Base-by-base conservation (phyloP, 2,329 filamentous ascomycete genomes). In the Sphaceloma murrayae region DNA sequence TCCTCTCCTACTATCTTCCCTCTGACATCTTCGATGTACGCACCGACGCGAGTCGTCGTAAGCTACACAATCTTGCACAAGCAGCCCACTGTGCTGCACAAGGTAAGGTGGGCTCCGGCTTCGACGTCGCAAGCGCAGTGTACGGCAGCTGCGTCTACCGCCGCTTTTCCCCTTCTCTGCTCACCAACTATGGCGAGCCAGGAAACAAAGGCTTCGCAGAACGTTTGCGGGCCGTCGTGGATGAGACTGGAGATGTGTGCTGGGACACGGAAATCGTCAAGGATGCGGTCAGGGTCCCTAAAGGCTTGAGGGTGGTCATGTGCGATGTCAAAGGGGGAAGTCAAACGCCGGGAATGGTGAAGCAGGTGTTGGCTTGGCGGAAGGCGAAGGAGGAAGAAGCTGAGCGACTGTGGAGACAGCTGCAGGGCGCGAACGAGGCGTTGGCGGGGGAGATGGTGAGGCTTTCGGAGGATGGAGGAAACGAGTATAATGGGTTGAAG, bases 251-350 rank as follows among this genome's bases (percentile, higher is more conserved):
- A 34, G 58, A 61, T 2, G 54, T 56, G 60, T 3, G 64, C 65
- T 98, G 91, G 91, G 88, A 96, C 55, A 80, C 79, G 0, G 78
- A 87, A 55, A 78, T 93, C 38, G 64, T 67, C 22, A 82, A 85
- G 55, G 77, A 80, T 4, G 74, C 70, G 11, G 78, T 89, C 43
- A 73, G 70, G 48, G 70, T 96, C 47, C 88, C 89, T 0, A 56
- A 62, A 1, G 85, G 85, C 1, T 67, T 94, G 53, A 75, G 82
- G 17, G 70, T 96, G 52, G 76, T 93, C 48, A 91, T 98, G 81
- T 94, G 87, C 58, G 91, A 98, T 58, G 91, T 98, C 5, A 85
- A 93, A 60, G 94, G 88, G 58, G 91, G 91, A 22, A 89, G 82
- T 38, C 77, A 94, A 67, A 96, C 89, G 5, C 88, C 94, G 0